Percentiles rank a stretch among this genome's conserved stretches.
phyloP scores from a whole-genome alignment of 2,329 filamentous ascomycete genomes.

The Emydomyces testavorans region DNA sequence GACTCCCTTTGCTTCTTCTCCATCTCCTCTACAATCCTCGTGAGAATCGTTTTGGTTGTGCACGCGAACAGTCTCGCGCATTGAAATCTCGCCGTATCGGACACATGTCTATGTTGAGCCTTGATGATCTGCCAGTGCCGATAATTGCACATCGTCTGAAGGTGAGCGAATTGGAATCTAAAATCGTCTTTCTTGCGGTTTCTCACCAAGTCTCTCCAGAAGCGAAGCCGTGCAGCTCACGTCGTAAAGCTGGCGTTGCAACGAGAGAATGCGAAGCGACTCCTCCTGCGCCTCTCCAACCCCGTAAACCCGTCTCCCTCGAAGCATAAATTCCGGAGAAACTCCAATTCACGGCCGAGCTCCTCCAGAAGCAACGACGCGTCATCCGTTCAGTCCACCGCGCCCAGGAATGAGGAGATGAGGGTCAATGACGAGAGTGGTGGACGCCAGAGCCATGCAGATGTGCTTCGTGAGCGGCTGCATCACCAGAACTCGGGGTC shows the following conservation, averaged over 20 bases:
- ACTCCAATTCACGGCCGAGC: conserved; percentile 16
- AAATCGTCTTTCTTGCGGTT: not conserved
- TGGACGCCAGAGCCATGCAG: conserved; percentile 13
- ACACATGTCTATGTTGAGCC: not conserved
- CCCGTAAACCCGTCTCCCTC: conserved; percentile 19
- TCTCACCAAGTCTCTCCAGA: not conserved
- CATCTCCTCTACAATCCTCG: not conserved
- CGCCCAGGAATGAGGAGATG: not conserved
- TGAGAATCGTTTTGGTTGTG: no score
- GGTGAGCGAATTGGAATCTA: not conserved
- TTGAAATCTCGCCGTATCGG: no score
- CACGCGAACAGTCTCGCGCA: no score
- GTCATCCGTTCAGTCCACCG: not conserved
- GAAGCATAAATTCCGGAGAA: conserved; percentile 16
- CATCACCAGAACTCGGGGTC: conserved; percentile 19
- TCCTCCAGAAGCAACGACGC: conserved; percentile 1
- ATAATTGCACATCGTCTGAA: not conserved
- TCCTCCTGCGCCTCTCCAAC: conserved; percentile 32
- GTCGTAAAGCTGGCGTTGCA: conserved; percentile 33
- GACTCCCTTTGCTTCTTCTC: not conserved
- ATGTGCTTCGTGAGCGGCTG: conserved; percentile 18
- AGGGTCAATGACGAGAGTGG: not conserved
- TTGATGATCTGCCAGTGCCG: not conserved
- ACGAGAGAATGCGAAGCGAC: conserved; percentile 38
- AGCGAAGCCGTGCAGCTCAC: not conserved